These are phyloP conservation scores for Trichosporon ovoides DNA, from an alignment of 1,284 basidiomycete species.

Conservation along the genomic window DNA sequence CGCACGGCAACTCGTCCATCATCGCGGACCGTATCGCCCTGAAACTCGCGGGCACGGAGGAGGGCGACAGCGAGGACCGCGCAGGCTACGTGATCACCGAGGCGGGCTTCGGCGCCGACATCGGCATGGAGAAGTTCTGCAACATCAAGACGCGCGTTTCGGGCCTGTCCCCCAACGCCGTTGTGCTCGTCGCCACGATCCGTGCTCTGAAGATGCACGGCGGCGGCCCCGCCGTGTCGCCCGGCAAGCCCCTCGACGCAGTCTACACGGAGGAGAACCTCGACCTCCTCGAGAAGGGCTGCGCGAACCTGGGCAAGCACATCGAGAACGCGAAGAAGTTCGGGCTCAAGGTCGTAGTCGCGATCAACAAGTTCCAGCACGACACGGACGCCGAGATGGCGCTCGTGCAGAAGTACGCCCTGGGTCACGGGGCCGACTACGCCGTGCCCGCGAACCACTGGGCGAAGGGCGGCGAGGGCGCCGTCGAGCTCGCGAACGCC, in stretches of 20 bases:
- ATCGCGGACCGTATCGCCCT: slow-evolving; percentile 92
- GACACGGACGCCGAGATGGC: slow-evolving; percentile 88
- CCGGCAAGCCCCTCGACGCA: slow-evolving; percentile 88
- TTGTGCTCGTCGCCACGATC: slow-evolving; percentile 93
- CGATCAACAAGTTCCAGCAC: slow-evolving; percentile 91
- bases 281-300: slow-evolving; percentile 82
- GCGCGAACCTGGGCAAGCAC: slow-evolving; percentile 87
- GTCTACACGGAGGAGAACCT: slow-evolving; percentile 94
- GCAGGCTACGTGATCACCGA: slow-evolving; percentile 96
- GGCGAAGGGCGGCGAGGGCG: slow-evolving; percentile 88
- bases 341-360: slow-evolving; percentile 93
- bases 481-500: slow-evolving; percentile 77
- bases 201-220: slow-evolving; percentile 99
- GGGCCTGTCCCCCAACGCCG: slow-evolving; percentile 87
- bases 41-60: slow-evolving; percentile 91
- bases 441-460: slow-evolving; percentile 96
- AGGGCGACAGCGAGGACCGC: slow-evolving; percentile 73
- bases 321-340: slow-evolving; percentile 95
- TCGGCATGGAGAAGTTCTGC: slow-evolving; percentile 99
- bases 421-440: slow-evolving; percentile 87
- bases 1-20: slow-evolving; percentile 98
- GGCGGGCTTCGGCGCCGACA: slow-evolving; percentile 97
- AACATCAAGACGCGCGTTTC: slow-evolving; percentile 98
- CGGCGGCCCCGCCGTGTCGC: slow-evolving; percentile 93
- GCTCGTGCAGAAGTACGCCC: slow-evolving; percentile 72